Evolutionary conservation across 768 basidiomycete genomes (phyloP).

Genomic region (Tricholoma sp.): DNA sequence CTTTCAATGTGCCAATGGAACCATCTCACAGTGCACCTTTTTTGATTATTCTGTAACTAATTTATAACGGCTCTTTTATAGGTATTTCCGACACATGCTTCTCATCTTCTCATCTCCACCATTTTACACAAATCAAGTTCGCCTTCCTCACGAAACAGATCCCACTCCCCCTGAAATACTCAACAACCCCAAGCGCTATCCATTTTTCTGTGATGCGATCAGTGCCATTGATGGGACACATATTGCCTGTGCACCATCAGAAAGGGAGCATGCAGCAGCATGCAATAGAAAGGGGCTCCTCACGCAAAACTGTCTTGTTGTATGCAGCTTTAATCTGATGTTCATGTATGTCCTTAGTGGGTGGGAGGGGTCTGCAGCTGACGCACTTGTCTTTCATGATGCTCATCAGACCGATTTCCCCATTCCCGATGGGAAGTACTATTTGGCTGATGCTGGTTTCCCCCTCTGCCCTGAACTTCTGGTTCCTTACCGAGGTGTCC

Average conservation of each 20-base stretch:
- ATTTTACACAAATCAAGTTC: too few species aligned
- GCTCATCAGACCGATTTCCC: slow-evolving; percentile 19
- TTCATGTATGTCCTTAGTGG: slow-evolving; percentile 24
- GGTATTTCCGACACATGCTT: too few species aligned
- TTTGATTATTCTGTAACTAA: too few species aligned
- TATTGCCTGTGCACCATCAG: slow-evolving; percentile 7
- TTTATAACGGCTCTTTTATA: too few species aligned
- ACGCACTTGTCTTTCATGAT: slow-evolving; percentile 19
- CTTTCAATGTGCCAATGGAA: too few species aligned
- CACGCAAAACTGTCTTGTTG: slow-evolving; percentile 25
- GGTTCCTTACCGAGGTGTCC: slow-evolving; percentile 28
- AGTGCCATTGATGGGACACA: slow-evolving; percentile 13
- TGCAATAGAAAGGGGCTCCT: slow-evolving; percentile 13
- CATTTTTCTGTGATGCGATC: slow-evolving; percentile 14
- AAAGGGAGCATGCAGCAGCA: slow-evolving; percentile 1
- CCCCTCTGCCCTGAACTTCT: slow-evolving; percentile 24
- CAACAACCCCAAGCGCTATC: too few species aligned
- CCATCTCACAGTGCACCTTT: too few species aligned
- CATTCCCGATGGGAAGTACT: slow-evolving; percentile 26
- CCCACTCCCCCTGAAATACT: too few species aligned
- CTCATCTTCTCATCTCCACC: too few species aligned
- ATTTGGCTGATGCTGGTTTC: slow-evolving; percentile 34
- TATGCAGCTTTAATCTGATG: slow-evolving; percentile 20
- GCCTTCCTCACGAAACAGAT: too few species aligned
- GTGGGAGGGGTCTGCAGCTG: slow-evolving; percentile 25